A percentile compares a stretch with the other conserved stretches of the same genome.
Evolutionary conservation across 805 yeast genomes (phyloP).

Genomic region (Crinitomyces ghanaensis): DNA sequence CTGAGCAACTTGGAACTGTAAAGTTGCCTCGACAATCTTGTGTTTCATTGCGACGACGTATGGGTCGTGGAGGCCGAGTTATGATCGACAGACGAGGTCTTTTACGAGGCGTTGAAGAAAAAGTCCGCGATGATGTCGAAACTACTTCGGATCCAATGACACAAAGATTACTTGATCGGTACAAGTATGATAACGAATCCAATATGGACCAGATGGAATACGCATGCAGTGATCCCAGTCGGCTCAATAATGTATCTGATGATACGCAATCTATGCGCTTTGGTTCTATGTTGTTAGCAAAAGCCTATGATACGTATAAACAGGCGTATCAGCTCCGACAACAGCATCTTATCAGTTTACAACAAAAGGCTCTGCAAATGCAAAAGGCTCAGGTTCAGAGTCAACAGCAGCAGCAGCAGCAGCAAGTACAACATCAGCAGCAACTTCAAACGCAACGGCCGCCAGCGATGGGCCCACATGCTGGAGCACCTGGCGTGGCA

Average conservation of each 20-base stretch:
- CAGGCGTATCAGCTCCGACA: constrained; percentile 67
- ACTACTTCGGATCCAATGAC: no score
- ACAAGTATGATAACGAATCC: constrained; percentile 55
- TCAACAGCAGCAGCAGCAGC: constrained; percentile 23
- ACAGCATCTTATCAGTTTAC: constrained; percentile 34
- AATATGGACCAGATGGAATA: constrained; percentile 36
- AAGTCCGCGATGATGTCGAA: constrained; percentile 20
- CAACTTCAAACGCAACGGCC: constrained; percentile 5
- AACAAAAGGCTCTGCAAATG: constrained; percentile 30
- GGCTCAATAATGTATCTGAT: constrained; percentile 67
- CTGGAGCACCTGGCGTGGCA: background rate
- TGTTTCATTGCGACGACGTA: constrained; percentile 50
- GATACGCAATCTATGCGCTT: constrained; percentile 85
- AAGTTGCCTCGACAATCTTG: constrained; percentile 19
- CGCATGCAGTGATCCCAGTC: constrained; percentile 67
- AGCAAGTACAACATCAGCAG: constrained; percentile 6
- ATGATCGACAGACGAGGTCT: constrained; percentile 68
- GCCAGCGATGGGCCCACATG: constrained; percentile 5
- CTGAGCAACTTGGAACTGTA: constrained; percentile 9
- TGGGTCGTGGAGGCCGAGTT: constrained; percentile 56
- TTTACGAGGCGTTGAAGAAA: constrained; percentile 18
- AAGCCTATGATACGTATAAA: constrained; percentile 68
- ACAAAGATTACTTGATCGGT: constrained; percentile 40
- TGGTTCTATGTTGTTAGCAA: constrained; percentile 81
- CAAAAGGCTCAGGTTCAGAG: constrained; percentile 25